Evolutionary conservation across 805 yeast species (phyloP).

Genomic region (Candida chilensis): DNA sequence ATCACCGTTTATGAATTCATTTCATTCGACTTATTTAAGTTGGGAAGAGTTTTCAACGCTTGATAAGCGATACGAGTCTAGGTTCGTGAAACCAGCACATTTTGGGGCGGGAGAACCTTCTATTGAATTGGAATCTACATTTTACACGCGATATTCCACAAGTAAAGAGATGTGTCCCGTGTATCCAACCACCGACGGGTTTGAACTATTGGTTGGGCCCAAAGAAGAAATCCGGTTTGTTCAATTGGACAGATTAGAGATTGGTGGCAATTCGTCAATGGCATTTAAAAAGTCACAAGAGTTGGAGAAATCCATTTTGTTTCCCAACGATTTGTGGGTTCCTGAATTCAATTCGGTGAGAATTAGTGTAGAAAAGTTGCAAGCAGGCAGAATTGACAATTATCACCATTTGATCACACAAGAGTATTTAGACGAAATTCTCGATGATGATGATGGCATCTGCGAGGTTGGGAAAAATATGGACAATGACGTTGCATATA

Average conservation of each 20-base stretch:
- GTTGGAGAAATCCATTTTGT: conserved; percentile 2
- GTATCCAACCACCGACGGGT: conserved; percentile 11
- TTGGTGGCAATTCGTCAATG: conserved; percentile 1
- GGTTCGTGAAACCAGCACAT: conserved; percentile 34
- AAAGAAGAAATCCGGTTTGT: conserved; percentile 3
- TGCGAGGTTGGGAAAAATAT: no score
- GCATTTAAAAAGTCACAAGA: background rate
- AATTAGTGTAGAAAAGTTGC: conserved; percentile 35
- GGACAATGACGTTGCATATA: no score
- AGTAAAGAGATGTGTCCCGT: conserved; percentile 1
- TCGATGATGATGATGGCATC: no score
- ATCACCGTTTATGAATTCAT: conserved; percentile 11
- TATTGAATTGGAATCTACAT: conserved; percentile 2
- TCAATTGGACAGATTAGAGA: conserved; percentile 3
- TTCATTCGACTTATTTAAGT: conserved; percentile 27
- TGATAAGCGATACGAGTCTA: conserved; percentile 27
- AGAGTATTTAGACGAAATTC: no score
- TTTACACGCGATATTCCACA: conserved; percentile 3
- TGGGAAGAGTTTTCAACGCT: conserved; percentile 33
- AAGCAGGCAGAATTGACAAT: conserved; percentile 27
- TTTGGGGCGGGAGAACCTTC: background rate
- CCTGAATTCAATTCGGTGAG: conserved; percentile 31
- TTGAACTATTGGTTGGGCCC: conserved; percentile 15
- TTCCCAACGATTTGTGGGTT: conserved; percentile 24
- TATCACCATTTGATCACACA: conserved; percentile 19